These are phyloP conservation scores for Penicillium sp. DNA, from an alignment of 2,329 filamentous ascomycete genomes.

Conservation along the genomic window DNA sequence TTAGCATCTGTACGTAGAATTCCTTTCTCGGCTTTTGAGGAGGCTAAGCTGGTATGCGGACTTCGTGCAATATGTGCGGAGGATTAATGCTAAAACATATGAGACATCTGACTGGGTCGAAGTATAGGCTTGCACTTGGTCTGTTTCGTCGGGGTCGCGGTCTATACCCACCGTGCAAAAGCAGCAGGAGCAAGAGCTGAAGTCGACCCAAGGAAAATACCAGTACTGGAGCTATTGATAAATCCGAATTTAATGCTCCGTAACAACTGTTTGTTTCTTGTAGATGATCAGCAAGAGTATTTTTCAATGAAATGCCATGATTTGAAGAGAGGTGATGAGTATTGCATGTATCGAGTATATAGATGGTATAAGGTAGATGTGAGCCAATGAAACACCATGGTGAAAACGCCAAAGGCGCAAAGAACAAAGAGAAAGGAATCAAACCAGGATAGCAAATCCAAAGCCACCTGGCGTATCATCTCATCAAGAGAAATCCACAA, in stretches of 20 bases:
- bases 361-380: conserved; percentile 13
- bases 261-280: background rate
- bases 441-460: background rate
- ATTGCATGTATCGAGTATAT: conserved; percentile 8
- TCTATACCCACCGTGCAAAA: conserved; percentile 20
- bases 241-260: background rate
- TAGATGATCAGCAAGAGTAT: background rate
- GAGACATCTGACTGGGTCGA: no score
- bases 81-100: no score
- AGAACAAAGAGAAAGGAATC: background rate
- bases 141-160: no score
- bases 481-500: background rate
- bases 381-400: conserved; percentile 7
- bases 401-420: conserved; percentile 4
- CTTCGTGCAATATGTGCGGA: no score
- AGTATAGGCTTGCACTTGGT: no score
- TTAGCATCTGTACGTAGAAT: no score
- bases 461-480: background rate
- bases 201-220: conserved; percentile 11
- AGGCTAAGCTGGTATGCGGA: no score
- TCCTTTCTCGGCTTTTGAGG: no score
- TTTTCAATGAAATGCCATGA: background rate
- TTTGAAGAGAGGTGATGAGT: background rate
- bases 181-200: conserved; percentile 35
- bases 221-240: no score